phyloP scores from a whole-genome alignment of 129 eudicot genomes.

The Chrysanthemum lavandulifolium region DNA sequence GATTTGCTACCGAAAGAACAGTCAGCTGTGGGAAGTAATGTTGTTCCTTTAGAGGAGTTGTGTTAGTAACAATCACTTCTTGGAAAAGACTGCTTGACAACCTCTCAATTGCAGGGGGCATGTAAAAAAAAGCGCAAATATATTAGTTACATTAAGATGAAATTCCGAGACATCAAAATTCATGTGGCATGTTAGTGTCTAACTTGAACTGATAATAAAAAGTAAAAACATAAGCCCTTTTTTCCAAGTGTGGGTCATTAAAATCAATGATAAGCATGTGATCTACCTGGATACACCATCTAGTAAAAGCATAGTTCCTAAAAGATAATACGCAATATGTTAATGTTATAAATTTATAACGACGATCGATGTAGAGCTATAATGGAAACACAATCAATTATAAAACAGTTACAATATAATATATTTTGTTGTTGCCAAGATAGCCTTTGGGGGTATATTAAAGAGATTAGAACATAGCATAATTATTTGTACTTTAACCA shows the following conservation, averaged over 20 bases:
- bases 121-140: constrained; percentile 22
- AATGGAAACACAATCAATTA: too few species aligned
- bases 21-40: constrained; percentile 80
- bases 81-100: neutral
- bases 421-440: too few species aligned
- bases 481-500: too few species aligned
- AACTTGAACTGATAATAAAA: neutral
- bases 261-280: neutral
- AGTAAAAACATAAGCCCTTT: neutral
- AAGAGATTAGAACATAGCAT: too few species aligned
- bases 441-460: too few species aligned
- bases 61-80: constrained; percentile 43
- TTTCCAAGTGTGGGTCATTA: neutral
- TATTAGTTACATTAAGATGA: too few species aligned
- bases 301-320: neutral
- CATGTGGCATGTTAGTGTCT: neutral
- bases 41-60: constrained; percentile 54
- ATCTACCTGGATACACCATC: constrained; percentile 77
- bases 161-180: neutral
- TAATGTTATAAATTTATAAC: too few species aligned
- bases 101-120: constrained; percentile 60
- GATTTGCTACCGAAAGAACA: constrained; percentile 74
- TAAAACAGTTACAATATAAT: too few species aligned
- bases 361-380: too few species aligned
- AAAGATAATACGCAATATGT: too few species aligned